These are phyloP conservation scores for Calonectria honghensis DNA, from an alignment of 2,329 filamentous ascomycete species.

Conservation along the genomic window DNA sequence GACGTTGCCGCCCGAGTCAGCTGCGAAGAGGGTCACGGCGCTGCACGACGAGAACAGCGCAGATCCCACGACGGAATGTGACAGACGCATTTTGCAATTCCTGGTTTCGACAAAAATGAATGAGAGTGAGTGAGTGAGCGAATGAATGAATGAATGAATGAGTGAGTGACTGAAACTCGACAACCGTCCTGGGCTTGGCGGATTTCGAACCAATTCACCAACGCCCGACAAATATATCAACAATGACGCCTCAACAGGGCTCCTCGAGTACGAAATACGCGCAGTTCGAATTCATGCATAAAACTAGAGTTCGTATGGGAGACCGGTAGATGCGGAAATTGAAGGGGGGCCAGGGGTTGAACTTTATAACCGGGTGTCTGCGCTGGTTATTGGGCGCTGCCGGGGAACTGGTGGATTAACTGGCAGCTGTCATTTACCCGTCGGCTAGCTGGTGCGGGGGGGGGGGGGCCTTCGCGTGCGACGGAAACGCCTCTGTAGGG, in stretches of 20 bases:
- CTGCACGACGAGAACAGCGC: slow-evolving; percentile 31
- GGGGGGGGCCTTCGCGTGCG: background rate
- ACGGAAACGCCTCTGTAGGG: slow-evolving; percentile 8
- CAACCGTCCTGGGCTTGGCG: background rate
- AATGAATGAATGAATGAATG: background rate
- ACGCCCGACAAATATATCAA: background rate
- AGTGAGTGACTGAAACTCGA: background rate
- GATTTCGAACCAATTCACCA: slow-evolving; percentile 6
- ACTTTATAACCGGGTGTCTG: background rate
- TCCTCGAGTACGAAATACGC: slow-evolving; percentile 1
- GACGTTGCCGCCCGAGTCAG: slow-evolving; percentile 48
- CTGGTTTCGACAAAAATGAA: no score
- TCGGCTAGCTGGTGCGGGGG: background rate
- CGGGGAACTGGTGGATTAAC: slow-evolving; percentile 18
- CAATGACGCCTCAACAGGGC: background rate
- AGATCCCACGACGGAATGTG: slow-evolving; percentile 25
- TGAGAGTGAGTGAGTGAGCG: background rate
- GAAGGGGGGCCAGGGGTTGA: slow-evolving; percentile 18
- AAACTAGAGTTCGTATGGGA: background rate
- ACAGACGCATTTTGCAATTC: slow-evolving; percentile 27
- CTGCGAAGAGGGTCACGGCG: slow-evolving; percentile 50
- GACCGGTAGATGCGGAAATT: slow-evolving; percentile 20
- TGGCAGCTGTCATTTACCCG: slow-evolving; percentile 16
- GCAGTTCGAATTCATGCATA: slow-evolving; percentile 19
- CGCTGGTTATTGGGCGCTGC: background rate